Conservation (phyloP, 495 filamentous ascomycete species). For the Penicillium ochrochloron region DNA sequence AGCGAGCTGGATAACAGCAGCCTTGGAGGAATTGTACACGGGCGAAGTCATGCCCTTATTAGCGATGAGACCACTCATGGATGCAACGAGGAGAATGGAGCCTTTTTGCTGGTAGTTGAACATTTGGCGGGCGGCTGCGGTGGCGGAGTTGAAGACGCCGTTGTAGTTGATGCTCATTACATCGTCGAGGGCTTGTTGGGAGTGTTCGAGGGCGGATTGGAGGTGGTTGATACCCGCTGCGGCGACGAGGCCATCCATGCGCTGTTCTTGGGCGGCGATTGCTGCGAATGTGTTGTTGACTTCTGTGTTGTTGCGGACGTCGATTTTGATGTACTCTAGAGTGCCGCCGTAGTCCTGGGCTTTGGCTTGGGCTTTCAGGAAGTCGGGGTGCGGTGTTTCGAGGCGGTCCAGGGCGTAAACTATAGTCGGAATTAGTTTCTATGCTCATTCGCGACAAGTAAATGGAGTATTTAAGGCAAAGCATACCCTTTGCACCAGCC, state of each 20-base stretch:
- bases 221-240: slow-evolving; percentile 82
- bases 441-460: background rate
- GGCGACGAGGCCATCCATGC: slow-evolving; percentile 79
- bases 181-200: slow-evolving; percentile 62
- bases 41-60: slow-evolving; percentile 72
- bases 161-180: slow-evolving; percentile 78
- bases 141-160: slow-evolving; percentile 77
- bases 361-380: slow-evolving; percentile 52
- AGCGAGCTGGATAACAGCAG: slow-evolving; percentile 67
- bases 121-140: slow-evolving; percentile 78
- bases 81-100: slow-evolving; percentile 74
- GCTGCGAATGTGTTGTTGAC: slow-evolving; percentile 57
- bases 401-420: slow-evolving; percentile 69
- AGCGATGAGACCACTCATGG: slow-evolving; percentile 80
- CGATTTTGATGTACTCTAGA: slow-evolving; percentile 65
- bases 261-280: slow-evolving; percentile 58
- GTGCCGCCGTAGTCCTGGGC: slow-evolving; percentile 56
- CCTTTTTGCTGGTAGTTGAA: slow-evolving; percentile 61
- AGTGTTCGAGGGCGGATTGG: slow-evolving; percentile 70
- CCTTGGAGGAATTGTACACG: slow-evolving; percentile 73
- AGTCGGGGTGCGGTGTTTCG: slow-evolving; percentile 54
- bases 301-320: slow-evolving; percentile 62
- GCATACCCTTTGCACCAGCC: slow-evolving; percentile 65
- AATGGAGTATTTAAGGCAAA: background rate
- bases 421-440: slow-evolving; percentile 25